phyloP scores from a whole-genome alignment of 257 asterid species.

The Solanum infundibuliforme region DNA sequence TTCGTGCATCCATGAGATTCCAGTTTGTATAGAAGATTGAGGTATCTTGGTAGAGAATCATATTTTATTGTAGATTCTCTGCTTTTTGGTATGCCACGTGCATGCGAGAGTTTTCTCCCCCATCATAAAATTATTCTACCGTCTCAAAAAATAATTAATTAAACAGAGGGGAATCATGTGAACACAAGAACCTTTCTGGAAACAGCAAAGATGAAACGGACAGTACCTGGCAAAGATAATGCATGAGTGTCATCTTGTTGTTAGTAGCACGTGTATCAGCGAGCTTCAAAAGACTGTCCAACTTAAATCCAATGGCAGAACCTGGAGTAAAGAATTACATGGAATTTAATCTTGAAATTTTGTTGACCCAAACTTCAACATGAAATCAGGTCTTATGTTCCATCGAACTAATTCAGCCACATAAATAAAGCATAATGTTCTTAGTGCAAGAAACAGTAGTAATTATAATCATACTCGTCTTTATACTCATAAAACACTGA shows the following conservation, averaged over 20 bases:
- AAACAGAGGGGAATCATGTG: background rate
- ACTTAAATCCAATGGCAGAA: constrained; percentile 90
- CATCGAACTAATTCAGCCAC: background rate
- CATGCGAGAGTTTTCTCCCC: background rate
- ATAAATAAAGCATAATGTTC: background rate
- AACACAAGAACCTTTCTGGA: background rate
- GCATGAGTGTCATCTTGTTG: constrained; percentile 94
- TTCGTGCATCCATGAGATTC: background rate
- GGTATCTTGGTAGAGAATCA: background rate
- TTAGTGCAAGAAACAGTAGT: background rate
- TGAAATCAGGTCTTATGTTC: background rate
- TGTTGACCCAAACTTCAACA: background rate
- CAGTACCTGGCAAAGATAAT: constrained; percentile 85
- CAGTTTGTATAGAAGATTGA: background rate
- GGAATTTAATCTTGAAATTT: background rate
- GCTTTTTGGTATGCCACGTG: background rate
- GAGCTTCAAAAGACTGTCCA: constrained; percentile 96
- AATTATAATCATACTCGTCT: background rate
- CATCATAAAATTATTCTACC: background rate
- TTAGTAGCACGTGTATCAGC: constrained; percentile 91
- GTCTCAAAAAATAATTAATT: background rate
- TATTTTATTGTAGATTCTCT: background rate
- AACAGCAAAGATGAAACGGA: background rate
- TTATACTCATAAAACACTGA: background rate
- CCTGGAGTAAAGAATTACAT: constrained; percentile 21